Evolutionary conservation across 306 rosid genomes (phyloP).

Genomic region (Cucurbita argyrosperma): DNA sequence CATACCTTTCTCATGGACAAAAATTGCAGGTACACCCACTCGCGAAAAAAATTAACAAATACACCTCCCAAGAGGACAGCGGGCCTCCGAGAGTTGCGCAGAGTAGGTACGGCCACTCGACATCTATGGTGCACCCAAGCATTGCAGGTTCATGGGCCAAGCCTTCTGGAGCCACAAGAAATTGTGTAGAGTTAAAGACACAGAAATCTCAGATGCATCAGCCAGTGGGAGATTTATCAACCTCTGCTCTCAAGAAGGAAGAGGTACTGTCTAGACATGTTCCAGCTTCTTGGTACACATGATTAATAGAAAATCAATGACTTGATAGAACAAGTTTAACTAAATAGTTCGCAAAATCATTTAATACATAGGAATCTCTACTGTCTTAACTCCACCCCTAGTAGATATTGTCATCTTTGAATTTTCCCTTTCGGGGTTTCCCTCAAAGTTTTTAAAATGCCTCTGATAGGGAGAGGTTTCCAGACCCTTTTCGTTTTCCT

Average conservation of each 20-base stretch:
- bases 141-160: slow-evolving; percentile 21
- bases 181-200: slow-evolving; percentile 20
- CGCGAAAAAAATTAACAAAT: slow-evolving; percentile 16
- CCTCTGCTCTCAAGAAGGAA: slow-evolving; percentile 22
- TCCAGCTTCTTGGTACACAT: background rate
- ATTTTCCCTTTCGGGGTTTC: too few species aligned
- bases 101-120: slow-evolving; percentile 24
- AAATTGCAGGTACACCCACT: slow-evolving; percentile 41
- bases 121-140: slow-evolving; percentile 19
- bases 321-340: background rate
- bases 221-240: slow-evolving; percentile 16
- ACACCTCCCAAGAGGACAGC: slow-evolving; percentile 21
- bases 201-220: slow-evolving; percentile 39
- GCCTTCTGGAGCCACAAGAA: slow-evolving; percentile 16
- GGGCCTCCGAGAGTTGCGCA: slow-evolving; percentile 19
- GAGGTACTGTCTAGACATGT: background rate
- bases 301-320: background rate
- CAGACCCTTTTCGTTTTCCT: too few species aligned
- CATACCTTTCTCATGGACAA: slow-evolving; percentile 12
- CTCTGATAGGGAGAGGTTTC: too few species aligned
- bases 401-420: too few species aligned
- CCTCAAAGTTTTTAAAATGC: too few species aligned
- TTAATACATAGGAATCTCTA: background rate
- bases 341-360: background rate
- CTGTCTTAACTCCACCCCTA: too few species aligned